Evolutionary conservation across 140 eudicot genomes (phyloP).

Genomic region (Flaveria floridana): DNA sequence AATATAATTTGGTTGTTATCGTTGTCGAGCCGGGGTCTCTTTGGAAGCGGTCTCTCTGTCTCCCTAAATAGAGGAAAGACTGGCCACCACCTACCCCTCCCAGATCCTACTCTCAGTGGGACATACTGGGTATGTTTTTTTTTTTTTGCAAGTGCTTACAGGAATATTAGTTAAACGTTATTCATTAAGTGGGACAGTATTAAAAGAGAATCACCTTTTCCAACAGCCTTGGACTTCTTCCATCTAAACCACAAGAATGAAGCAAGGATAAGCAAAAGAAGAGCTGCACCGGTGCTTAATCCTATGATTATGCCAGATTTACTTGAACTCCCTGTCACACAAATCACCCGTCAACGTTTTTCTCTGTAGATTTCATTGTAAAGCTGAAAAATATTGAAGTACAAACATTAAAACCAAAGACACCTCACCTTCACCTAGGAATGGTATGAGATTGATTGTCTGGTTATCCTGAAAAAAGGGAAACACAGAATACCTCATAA

Average conservation of each 20-base stretch:
- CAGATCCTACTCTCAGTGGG: too few species aligned
- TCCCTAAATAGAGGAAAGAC: too few species aligned
- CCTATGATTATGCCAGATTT: slow-evolving; percentile 47
- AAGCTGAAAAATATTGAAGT: neutral
- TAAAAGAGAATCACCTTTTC: slow-evolving; percentile 35
- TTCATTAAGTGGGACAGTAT: neutral
- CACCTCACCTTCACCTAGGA: slow-evolving; percentile 43
- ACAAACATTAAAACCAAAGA: neutral
- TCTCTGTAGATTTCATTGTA: neutral
- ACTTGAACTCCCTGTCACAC: slow-evolving; percentile 44
- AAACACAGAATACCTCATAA: slow-evolving; percentile 43
- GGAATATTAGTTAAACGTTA: neutral
- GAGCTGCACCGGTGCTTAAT: slow-evolving; percentile 45
- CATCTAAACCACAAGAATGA: slow-evolving; percentile 39
- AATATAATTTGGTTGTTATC: too few species aligned
- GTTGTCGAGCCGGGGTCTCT: too few species aligned
- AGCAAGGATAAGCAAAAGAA: slow-evolving; percentile 38
- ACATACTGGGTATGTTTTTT: too few species aligned
- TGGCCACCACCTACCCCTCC: too few species aligned
- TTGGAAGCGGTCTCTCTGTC: too few species aligned
- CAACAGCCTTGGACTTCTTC: slow-evolving; percentile 34
- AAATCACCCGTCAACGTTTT: neutral
- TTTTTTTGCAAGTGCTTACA: too few species aligned
- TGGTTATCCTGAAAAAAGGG: slow-evolving; percentile 39
- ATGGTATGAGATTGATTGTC: slow-evolving; percentile 39